Percentiles rank a stretch among this genome's conserved stretches.
phyloP scores from a whole-genome alignment of 2,329 filamentous ascomycete genomes.

The Diaporthe citri region DNA sequence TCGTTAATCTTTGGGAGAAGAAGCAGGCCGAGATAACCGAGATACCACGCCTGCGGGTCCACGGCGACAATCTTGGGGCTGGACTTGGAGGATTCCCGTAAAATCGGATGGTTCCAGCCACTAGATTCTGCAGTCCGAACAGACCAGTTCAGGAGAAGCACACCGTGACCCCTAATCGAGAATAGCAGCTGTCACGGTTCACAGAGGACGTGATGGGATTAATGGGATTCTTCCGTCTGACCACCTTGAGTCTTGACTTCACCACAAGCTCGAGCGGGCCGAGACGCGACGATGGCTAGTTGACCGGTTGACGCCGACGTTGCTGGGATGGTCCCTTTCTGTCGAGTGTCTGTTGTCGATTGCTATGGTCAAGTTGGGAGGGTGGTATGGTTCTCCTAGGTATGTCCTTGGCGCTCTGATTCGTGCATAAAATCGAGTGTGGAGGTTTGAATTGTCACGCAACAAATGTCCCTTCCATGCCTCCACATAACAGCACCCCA shows the following conservation, averaged over 20 bases:
- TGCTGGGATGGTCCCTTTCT: neutral
- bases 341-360: neutral
- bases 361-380: neutral
- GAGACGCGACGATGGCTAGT: neutral
- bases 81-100: neutral
- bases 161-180: neutral
- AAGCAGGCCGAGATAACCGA: neutral
- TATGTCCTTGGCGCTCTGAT: neutral
- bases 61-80: neutral
- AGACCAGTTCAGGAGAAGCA: neutral
- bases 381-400: neutral
- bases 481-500: neutral
- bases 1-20: rapidly evolving
- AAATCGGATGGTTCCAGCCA: neutral
- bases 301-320: neutral
- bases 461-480: too few species aligned
- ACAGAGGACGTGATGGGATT: neutral
- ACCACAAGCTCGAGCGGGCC: conserved; percentile 1
- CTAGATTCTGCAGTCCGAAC: neutral
- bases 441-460: neutral
- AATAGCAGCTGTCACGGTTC: neutral
- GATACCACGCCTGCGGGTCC: neutral
- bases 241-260: neutral
- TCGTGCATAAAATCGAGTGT: neutral
- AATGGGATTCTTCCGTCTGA: neutral